Evolutionary conservation across 495 filamentous ascomycete species (phyloP), one percentile per base, ranked within the genome.

Genomic region (Letharia lupina): DNA sequence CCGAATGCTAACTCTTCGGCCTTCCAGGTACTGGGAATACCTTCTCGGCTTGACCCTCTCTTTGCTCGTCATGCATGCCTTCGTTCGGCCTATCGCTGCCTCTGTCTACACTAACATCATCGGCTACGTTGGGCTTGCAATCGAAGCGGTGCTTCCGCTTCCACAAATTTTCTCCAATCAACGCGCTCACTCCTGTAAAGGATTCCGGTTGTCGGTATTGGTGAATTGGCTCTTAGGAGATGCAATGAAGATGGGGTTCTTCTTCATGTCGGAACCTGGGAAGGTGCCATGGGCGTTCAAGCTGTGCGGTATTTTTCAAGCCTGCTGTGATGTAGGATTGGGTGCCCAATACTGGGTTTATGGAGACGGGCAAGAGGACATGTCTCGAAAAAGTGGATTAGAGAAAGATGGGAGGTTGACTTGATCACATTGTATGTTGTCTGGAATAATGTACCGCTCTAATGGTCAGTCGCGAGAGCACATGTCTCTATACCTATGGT

Each of bases 241-340:
- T 77, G 78, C 84, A 44, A 95, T 96, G 89, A 98, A 98, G 81
- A 89, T 96, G 85, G 87, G 87, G 57, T 98, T 90, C 80, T 97
- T 98, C 77, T 92, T 91, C 74, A 85, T 82, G 44, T 87, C 89
- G 16, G 79, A 80, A 39, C 80, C 81, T 16, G 84, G 87, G 61
- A 70, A 73, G 52, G 91, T 98, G 57, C 91, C 93, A 1, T 84
- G 84, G 82, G 86, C 91, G 3, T 98, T 98, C 79, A 95, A 95
- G 76, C 68, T 93, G 59, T 97, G 94, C 71, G 94, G 90, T 66
- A 83, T 95, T 45, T 94, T 98, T 76, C 94, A 98, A 79, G 91
- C 90, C 68, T 74, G 80, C 10, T 95, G 95, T 74, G 94, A 98
- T 77, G 72, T 80, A 39, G 89, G 90, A 65, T 79, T 98, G 65